phyloP scores from a whole-genome alignment of 495 filamentous ascomycete genomes.

The Schizothecium vesticola region DNA sequence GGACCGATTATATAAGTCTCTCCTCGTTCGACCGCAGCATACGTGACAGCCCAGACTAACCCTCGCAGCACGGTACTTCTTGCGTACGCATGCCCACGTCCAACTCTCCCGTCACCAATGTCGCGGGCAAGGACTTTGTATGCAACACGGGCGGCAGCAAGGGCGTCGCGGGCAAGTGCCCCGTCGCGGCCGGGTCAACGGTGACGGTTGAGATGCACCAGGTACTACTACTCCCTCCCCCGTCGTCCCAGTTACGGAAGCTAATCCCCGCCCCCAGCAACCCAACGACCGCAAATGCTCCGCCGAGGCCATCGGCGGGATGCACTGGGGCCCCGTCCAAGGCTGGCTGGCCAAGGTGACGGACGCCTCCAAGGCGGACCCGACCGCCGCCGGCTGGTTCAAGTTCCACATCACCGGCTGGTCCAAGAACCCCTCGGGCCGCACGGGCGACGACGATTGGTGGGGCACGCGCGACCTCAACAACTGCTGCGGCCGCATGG shows the following conservation, averaged over 20 bases:
- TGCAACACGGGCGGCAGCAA: conserved; percentile 39
- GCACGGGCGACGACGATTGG: conserved; percentile 39
- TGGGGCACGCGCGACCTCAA: conserved; percentile 51
- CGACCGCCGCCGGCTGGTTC: conserved; percentile 39
- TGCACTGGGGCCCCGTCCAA: conserved; percentile 45
- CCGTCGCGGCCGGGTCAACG: conserved; percentile 40
- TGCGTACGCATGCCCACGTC: conserved; percentile 36
- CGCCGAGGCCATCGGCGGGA: conserved; percentile 45
- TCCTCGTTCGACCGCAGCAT: background rate
- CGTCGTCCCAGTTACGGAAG: no score
- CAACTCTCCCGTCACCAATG: conserved; percentile 45
- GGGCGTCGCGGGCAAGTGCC: conserved; percentile 38
- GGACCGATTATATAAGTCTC: conserved; percentile 43
- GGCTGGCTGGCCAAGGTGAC: conserved; percentile 51
- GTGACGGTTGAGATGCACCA: conserved; percentile 51
- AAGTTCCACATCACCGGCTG: conserved; percentile 49
- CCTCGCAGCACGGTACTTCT: conserved; percentile 28
- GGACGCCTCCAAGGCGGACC: conserved; percentile 41
- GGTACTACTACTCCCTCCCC: conserved; percentile 15
- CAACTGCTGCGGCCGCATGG: conserved; percentile 46
- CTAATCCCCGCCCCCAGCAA: conserved; percentile 27
- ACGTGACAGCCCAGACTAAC: conserved; percentile 9
- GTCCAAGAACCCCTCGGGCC: conserved; percentile 31
- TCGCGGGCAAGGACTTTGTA: conserved; percentile 34
- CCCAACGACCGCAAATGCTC: conserved; percentile 38